Base-by-base conservation (phyloP, 805 yeast genomes). In the Saccharomycopsis capsularis region DNA sequence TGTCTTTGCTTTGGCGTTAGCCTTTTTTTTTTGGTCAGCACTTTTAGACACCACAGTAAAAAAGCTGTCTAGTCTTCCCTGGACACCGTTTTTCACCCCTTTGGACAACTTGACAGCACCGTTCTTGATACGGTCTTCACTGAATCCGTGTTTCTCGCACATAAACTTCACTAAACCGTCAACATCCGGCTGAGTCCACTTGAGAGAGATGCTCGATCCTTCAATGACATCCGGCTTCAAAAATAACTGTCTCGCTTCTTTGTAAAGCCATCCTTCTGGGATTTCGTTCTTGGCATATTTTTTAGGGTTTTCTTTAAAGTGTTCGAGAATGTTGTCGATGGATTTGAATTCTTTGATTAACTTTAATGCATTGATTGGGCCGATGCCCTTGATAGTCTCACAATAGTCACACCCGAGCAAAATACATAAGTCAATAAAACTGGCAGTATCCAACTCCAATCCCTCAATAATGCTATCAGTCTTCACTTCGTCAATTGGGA, bases 321-420 rank as follows among this genome's bases (percentile, higher is more conserved):
- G 70, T 57, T 79, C 80, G 37, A 91, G 76, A 38, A 93, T 80
- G 35, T 81, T 82, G 53, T 91, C 98, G 42, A 93, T 71, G 0
- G 84, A 73, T 1, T 84, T 81, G 63, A 87, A 89, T 60, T 91
- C 96, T 61, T 81, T 83, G 54, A 93, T 87, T 53, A 93, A 72
- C 60, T 93, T 91, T 55, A 76, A 71, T 0, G 97, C 99, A 1
- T 96, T 91, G 2, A 85, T 93, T 0, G 98, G 98, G 6, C 99
- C 99, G 53, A 93, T 82, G 22, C 99, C 99, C 58, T 79, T 79
- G 51, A 93, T 90, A 3, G 96, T 85, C 56, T 91, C 97, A 68
- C 96, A 88, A 65, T 93, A 93, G 69, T 93, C 99, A 66, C 99
- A 93, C 1, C 99, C 99, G 42, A 93, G 69, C 59, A 93, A 71